phyloP scores from a whole-genome alignment of 2,329 filamentous ascomycete genomes.

The Epichloe typhina region DNA sequence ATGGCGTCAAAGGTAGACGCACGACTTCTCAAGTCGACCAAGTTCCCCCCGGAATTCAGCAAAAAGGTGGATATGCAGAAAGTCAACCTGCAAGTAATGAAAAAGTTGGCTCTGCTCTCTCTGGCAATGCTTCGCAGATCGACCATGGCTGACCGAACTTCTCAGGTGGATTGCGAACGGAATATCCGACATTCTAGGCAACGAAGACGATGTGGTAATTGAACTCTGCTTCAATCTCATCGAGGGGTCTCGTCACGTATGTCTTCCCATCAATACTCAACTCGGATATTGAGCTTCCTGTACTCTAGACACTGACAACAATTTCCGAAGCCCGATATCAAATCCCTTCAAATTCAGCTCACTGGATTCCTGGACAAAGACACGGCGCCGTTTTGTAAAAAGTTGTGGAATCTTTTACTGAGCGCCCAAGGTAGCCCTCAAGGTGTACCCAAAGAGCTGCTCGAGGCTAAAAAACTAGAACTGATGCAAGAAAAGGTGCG shows the following conservation, averaged over 20 bases:
- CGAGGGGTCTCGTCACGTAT: conserved; percentile 63
- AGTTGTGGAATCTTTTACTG: conserved; percentile 81
- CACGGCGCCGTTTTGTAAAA: conserved; percentile 77
- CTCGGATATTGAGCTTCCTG: background rate
- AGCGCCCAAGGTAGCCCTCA: conserved; percentile 81
- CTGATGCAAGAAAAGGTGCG: conserved; percentile 85
- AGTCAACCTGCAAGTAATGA: conserved; percentile 95
- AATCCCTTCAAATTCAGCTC: conserved; percentile 84
- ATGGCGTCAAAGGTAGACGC: conserved; percentile 82
- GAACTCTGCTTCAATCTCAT: conserved; percentile 62
- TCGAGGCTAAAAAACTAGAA: conserved; percentile 94
- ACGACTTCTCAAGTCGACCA: conserved; percentile 80
- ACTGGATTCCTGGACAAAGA: conserved; percentile 93
- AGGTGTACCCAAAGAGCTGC: conserved; percentile 83
- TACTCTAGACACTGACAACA: conserved; percentile 21
- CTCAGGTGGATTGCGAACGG: conserved; percentile 82
- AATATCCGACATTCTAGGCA: conserved; percentile 78
- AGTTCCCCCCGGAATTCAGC: conserved; percentile 86
- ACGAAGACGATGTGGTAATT: conserved; percentile 90
- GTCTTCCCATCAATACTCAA: background rate
- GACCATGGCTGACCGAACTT: conserved; percentile 8
- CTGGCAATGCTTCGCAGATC: background rate
- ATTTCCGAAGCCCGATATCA: conserved; percentile 71
- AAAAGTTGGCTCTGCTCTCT: conserved; percentile 51
- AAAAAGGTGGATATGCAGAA: conserved; percentile 91